Evolutionary conservation across 768 basidiomycete species (phyloP), one percentile per base, ranked within the genome.

Genomic region (Fomitopsis serialis): DNA sequence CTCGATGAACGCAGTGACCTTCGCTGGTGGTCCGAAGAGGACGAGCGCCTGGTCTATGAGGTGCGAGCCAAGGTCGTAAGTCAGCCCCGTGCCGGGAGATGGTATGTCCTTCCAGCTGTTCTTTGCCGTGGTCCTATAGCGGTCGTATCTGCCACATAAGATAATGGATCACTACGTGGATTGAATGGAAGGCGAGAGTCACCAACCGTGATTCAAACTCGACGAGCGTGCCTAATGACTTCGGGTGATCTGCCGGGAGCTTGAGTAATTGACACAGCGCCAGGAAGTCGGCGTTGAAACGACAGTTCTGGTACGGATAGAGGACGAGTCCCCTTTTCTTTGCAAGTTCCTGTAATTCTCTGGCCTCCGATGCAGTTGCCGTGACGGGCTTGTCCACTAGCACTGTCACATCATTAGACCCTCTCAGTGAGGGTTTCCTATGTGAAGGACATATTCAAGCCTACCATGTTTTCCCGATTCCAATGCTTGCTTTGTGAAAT

Each of bases 341-440:
- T 4, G 89, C 87, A 36, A 90, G 68, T 12, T 66, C 66, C 13
- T 76, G 78, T 24, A 92, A 79, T 56, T 85, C 81, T 47, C 64
- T 68, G 5, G 86, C 86, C 61, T 90, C 75, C 13, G 70, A 66
- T 1, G 69, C 70, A 1, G 80, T 84, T 2, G 87, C 74, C 3
- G 85, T 82, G 17, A 89, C 76, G 4, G 89, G 89, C 64, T 92
- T 92, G 63, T 91, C 89, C 29, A 91, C 84, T 36, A 91, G 80
- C n/a, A 88, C 89, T 87, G 54, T 27, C 11, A 11, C 5, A 32
- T 32, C 5, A 32, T 32, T 5, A 32, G 29, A 11, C 11, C 29
- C 29, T n/a, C 29, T 32, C 29, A 11, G 29, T 32, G 6, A 32
- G 5, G 11, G 29, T n/a, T n/a, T n/a, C n/a, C n/a, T n/a, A 32